A percentile compares a stretch with the other conserved stretches of the same genome.
Conservation (phyloP, 169 alveolate genomes). For the Cryptosporidium felis region DNA sequence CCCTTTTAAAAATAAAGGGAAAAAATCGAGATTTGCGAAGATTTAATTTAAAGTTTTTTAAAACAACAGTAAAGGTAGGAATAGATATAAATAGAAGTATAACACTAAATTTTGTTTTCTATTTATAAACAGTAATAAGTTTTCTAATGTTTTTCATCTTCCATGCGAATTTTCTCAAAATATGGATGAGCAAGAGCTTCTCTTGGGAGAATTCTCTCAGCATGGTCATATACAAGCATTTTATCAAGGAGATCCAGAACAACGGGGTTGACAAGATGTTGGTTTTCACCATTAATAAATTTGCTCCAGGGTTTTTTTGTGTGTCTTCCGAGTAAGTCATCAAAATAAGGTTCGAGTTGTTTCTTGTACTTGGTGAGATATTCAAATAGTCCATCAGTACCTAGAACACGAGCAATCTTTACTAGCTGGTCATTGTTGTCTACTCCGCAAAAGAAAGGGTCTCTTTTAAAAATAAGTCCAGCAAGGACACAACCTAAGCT, state of each 20-base stretch:
- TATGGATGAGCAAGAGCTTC: conserved; percentile 98
- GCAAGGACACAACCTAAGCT: conserved; percentile 98
- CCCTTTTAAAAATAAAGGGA: no score
- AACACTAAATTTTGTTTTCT: not conserved
- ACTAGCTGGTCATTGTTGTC: conserved; percentile 98
- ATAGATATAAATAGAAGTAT: not conserved
- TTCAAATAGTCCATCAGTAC: conserved; percentile 89
- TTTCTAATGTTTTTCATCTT: conserved; percentile 69
- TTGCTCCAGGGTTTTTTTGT: conserved; percentile 92
- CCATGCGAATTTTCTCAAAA: conserved; percentile 83
- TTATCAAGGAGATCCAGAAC: conserved; percentile 94
- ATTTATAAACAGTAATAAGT: not conserved
- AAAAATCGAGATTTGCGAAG: no score
- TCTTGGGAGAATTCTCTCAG: conserved; percentile 94
- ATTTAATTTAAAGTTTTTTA: conserved; percentile 16
- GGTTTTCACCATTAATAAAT: conserved; percentile 90
- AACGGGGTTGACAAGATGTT: conserved; percentile 88
- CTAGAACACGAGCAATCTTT: conserved; percentile 94
- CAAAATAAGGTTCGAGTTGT: conserved; percentile 87
- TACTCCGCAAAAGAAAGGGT: conserved; percentile 85
- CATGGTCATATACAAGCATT: conserved; percentile 96
- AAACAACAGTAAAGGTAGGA: not conserved
- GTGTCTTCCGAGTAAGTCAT: conserved; percentile 86
- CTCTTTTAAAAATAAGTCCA: conserved; percentile 87
- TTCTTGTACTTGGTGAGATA: conserved; percentile 89